These are phyloP conservation scores for Coemansia sp. DNA, from an alignment of 192 early-diverging fungal species.

Conservation along the genomic window DNA sequence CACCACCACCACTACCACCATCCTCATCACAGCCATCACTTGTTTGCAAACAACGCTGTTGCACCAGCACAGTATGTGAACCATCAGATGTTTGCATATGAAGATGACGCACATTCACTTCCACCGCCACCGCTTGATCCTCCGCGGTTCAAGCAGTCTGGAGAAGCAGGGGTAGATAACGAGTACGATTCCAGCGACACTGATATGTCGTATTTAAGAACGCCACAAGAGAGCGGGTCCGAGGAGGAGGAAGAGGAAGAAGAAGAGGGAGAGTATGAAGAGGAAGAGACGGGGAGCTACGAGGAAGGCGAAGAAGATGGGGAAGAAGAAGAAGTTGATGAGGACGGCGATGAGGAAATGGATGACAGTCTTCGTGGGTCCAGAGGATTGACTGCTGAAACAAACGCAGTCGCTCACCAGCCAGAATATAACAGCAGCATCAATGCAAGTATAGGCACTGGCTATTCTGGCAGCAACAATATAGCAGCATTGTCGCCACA, in stretches of 20 bases:
- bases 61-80: neutral
- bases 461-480: neutral
- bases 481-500: neutral
- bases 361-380: neutral
- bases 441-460: neutral
- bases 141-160: constrained; percentile 1
- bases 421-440: neutral
- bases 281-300: constrained; percentile 5
- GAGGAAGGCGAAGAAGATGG: constrained; percentile 10
- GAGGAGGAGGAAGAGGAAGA: constrained; percentile 18
- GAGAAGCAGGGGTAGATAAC: constrained; percentile 1
- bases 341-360: neutral
- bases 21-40: too few relatives aligned
- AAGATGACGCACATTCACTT: neutral
- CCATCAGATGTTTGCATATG: constrained; percentile 5
- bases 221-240: constrained; percentile 38
- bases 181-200: constrained; percentile 42
- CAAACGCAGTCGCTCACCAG: neutral
- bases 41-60: constrained; percentile 1
- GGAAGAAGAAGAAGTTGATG: neutral
- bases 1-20: too few relatives aligned
- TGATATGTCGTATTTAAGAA: constrained; percentile 36
- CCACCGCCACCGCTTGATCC: constrained; percentile 15
- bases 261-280: constrained; percentile 11
- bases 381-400: neutral